Evolutionary conservation across 2,329 filamentous ascomycete genomes (phyloP).

Genomic region (Periglandula ipomoeae): DNA sequence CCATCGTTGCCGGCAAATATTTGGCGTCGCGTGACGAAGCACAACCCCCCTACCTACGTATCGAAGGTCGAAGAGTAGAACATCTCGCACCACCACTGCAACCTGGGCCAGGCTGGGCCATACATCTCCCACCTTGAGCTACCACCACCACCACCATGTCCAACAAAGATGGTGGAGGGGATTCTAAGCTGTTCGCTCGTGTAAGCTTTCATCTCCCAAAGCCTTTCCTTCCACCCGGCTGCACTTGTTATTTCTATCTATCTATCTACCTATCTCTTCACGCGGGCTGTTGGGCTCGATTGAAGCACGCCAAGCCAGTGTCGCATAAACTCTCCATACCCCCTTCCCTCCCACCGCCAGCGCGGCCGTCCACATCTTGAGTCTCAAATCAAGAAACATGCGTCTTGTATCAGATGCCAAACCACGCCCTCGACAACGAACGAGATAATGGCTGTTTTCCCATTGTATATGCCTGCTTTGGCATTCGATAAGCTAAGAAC

Average conservation of each 20-base stretch:
- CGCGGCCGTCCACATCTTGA: not conserved
- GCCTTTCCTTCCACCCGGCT: not conserved
- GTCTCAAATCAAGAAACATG: not conserved
- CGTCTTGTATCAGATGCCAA: not conserved
- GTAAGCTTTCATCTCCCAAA: constrained; percentile 43
- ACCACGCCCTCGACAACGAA: not conserved
- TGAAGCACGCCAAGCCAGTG: not conserved
- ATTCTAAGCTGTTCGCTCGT: constrained; percentile 98
- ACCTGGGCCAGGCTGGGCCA: not conserved
- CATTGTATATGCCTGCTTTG: constrained; percentile 41
- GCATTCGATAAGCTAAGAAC: constrained; percentile 41
- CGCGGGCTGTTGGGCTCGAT: not conserved
- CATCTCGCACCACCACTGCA: constrained; percentile 1
- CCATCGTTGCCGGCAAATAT: constrained; percentile 3
- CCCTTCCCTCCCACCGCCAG: not conserved
- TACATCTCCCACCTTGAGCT: not conserved
- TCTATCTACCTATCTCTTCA: not conserved
- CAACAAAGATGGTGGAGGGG: constrained; percentile 59
- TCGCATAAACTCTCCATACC: not conserved
- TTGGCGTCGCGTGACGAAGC: constrained; percentile 11
- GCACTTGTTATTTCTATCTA: constrained; percentile 9
- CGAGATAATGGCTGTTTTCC: constrained; percentile 35
- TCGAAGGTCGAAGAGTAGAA: not conserved
- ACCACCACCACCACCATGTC: constrained; percentile 36
- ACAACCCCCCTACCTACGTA: not conserved